Evolutionary conservation across 1,284 basidiomycete genomes (phyloP).

Genomic region (Spongispora temasekensis): DNA sequence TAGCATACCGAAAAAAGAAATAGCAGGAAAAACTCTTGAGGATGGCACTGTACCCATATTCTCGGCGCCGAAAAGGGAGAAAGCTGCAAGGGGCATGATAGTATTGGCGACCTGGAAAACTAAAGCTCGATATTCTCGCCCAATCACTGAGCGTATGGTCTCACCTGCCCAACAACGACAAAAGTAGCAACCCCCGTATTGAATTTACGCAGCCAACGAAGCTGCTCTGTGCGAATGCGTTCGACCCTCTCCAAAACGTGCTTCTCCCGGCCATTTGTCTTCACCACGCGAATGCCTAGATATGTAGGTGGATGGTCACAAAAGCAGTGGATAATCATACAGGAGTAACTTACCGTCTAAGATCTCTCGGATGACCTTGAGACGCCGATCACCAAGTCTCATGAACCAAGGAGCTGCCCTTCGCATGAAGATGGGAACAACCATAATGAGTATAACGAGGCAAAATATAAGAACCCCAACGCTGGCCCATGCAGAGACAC

Average conservation of each 20-base stretch:
- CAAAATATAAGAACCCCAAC: conserved; percentile 26
- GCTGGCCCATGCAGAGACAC: conserved; percentile 34
- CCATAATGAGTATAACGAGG: conserved; percentile 31
- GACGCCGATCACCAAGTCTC: conserved; percentile 29
- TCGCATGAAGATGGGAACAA: conserved; percentile 34
- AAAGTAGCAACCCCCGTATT: conserved; percentile 29
- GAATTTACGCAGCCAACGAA: conserved; percentile 30
- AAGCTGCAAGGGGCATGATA: conserved; percentile 34
- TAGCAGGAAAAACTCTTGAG: conserved; percentile 29
- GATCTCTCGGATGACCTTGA: conserved; percentile 31
- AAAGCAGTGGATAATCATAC: not conserved
- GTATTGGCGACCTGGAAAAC: conserved; percentile 26
- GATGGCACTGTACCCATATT: conserved; percentile 26
- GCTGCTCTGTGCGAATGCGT: conserved; percentile 26
- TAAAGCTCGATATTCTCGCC: conserved; percentile 3
- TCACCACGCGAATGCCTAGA: conserved; percentile 28
- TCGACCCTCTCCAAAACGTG: conserved; percentile 27
- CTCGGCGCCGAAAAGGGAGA: conserved; percentile 31
- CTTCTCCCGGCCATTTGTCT: conserved; percentile 27
- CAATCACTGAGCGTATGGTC: not conserved
- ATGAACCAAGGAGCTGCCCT: conserved; percentile 32
- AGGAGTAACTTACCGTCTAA: conserved; percentile 21
- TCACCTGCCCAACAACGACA: conserved; percentile 30
- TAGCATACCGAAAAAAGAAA: conserved; percentile 35
- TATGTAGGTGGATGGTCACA: not conserved